Conservation (phyloP, 176 grass and related monocot species). For the Otatea glauca region DNA sequence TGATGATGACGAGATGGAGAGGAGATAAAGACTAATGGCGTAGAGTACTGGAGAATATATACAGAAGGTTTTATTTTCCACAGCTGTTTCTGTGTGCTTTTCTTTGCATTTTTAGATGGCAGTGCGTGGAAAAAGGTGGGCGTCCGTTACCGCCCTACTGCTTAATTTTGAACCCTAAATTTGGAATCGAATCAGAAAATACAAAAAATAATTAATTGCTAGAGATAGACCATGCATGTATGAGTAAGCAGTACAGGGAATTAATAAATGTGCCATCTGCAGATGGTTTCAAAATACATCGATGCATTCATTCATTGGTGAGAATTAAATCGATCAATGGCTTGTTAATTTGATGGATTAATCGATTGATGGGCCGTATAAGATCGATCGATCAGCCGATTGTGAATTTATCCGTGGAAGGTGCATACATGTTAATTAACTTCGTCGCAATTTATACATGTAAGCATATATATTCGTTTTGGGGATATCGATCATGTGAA, state of each 20-base stretch:
- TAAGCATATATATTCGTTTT: neutral
- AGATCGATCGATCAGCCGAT: no score
- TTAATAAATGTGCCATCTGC: neutral
- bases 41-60: neutral
- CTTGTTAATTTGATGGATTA: no score
- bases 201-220: neutral
- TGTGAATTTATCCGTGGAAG: no score
- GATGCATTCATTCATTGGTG: slow-evolving; percentile 6
- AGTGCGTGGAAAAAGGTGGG: neutral
- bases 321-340: neutral
- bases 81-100: neutral
- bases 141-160: neutral
- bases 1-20: neutral
- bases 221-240: neutral
- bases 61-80: neutral
- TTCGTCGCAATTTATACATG: neutral
- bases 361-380: no score
- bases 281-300: neutral
- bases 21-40: neutral
- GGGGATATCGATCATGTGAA: neutral
- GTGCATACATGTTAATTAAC: neutral
- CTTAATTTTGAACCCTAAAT: neutral
- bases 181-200: neutral
- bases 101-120: neutral
- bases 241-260: neutral